Base-by-base conservation (phyloP, 257 asterid genomes). In the Primulina eburnea region DNA sequence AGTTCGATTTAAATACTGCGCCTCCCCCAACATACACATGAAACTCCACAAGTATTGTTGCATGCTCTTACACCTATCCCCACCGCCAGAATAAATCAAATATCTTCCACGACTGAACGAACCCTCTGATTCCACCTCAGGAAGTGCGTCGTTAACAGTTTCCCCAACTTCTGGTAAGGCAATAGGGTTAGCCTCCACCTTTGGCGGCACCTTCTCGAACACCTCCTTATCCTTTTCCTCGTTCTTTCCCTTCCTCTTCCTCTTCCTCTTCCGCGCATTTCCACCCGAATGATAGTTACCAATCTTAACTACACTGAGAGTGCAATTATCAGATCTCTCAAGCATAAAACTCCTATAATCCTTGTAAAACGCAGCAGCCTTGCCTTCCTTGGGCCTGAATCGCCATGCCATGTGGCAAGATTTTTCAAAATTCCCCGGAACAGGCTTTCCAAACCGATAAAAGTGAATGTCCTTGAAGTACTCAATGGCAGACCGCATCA, bases 341-440 rank as follows among this genome's bases (percentile, higher is more conserved):
- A 92, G 64, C 7, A 80, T 71, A 71, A 93, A 93, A 71, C 84
- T 89, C 78, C 97, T 71, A 55, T 93, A 90, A 71, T 93, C 98
- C 77, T 93, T 90, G 64, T 93, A 87, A 70, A 93, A 83, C 0
- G 96, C 81, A 30, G 97, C 95, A 4, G 89, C 83, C 75, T 92
- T 90, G 34, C 96, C 97, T 64, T 93, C 98, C 73, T 87, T 90
- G 5, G 98, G 97, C 86, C 96, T 90, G 76, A 93, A 93, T 73
- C 98, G 64, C 97, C 97, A 93, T 9, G 96, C 98, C 98, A 93
- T 93, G 84, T 93, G 98, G 73, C 98, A 93, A 30, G 96, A 83
- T 38, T 59, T 79, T 4, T 71, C 87, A 43, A 79, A 76, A 29
- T 77, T 72, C 33, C 99, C 99, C 4, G 20, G 73, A 33, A 90